Percentiles rank a stretch among this genome's conserved stretches.
Conservation (phyloP, 2,329 filamentous ascomycete genomes). For the Ascochyta clinopodiicola region DNA sequence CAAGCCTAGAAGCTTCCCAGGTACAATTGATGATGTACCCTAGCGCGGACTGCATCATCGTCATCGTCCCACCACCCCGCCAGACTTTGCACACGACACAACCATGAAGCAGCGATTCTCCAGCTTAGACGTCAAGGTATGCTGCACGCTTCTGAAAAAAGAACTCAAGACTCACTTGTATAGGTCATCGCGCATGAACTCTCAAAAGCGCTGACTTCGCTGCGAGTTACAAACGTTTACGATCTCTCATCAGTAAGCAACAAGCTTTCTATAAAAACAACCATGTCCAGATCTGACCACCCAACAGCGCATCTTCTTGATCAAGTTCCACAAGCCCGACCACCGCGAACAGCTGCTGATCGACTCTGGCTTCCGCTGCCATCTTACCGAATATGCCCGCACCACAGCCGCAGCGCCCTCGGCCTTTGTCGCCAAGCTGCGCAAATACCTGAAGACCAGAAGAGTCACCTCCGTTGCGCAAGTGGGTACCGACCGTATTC, state of each 20-base stretch:
- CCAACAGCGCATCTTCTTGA: constrained; percentile 80
- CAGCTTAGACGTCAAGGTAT: constrained; percentile 76
- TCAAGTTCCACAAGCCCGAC: constrained; percentile 93
- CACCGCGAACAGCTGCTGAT: constrained; percentile 88
- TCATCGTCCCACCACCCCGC: constrained; percentile 42
- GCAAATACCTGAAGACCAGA: constrained; percentile 87
- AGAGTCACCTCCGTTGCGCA: constrained; percentile 81
- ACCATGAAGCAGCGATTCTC: constrained; percentile 81
- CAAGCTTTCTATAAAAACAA: neutral
- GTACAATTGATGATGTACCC: neutral
- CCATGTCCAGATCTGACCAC: constrained; percentile 10
- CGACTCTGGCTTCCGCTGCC: constrained; percentile 94
- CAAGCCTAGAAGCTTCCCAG: neutral
- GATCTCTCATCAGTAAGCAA: constrained; percentile 78
- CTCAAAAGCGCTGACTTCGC: constrained; percentile 72
- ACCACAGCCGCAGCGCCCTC: constrained; percentile 85
- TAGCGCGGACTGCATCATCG: constrained; percentile 28
- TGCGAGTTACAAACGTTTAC: constrained; percentile 93
- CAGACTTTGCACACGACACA: constrained; percentile 43
- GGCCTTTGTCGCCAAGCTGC: constrained; percentile 80
- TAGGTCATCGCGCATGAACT: constrained; percentile 96
- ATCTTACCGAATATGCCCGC: constrained; percentile 88
- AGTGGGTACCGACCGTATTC: constrained; percentile 89
- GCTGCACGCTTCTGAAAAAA: neutral
- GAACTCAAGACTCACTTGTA: constrained; percentile 8